Evolutionary conservation across 495 filamentous ascomycete species (phyloP), one percentile per base, ranked within the genome.

Genomic region (Aspergillus bertholletiae): DNA sequence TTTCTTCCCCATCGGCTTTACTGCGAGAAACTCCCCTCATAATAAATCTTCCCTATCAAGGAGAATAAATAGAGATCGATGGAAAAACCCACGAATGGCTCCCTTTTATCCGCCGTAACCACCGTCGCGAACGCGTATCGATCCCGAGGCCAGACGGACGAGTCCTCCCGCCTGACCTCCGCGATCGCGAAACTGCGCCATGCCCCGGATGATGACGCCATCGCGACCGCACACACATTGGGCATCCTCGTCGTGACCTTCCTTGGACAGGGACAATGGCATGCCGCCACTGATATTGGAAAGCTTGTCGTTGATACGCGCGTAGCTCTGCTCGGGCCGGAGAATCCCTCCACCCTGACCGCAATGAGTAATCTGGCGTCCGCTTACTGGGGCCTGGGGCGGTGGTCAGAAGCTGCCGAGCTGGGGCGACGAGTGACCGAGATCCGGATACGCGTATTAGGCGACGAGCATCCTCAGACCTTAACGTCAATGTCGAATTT

Each of bases 401-500:
- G 57, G n/a, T 59, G 53, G 46, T 21, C n/a, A 7, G 57, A 60
- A 23, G 60, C 60, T 2, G 49, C 52, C 20, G 45, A 62, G 49
- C 51, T 70, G 20, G 26, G 52, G 4, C 27, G 56, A 48, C 57
- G 61, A 27, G 64, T 66, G 39, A 53, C 69, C 17, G 56, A 65
- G 51, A 37, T 46, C 2, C 53, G 51, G 1, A 40, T 6, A 2
- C 37, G 37, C 15, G 2, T 57, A 22, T 56, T 71, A 4, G 69
- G 71, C 2, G 35, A 53, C 18, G 59, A 72, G 1, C 55, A 71
- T 50, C 62, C 58, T 3, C 28, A 65, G 18, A 74, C 70, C 6
- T 23, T 73, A 35, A 58, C 24, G 15, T 52, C 37, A 6, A 70
- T 72, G 59, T 32, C 17, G n/a, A 61, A 68, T 13, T 62, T 74